Conservation (phyloP, 2,329 filamentous ascomycete species). For the Diaporthe amygdali region DNA sequence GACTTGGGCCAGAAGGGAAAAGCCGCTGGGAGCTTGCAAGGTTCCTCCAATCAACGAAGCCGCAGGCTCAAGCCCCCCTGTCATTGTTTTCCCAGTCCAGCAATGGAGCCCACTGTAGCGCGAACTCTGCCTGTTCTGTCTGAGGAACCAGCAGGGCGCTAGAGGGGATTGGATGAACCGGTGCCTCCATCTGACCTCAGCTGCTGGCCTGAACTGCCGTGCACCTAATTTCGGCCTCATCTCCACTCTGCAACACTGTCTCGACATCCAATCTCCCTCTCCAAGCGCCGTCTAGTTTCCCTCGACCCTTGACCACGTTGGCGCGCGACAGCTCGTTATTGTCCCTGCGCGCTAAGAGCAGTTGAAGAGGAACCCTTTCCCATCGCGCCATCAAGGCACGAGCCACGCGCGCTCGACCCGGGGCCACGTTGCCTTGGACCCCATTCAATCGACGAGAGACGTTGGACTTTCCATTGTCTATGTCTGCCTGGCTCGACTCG, state of each 20-base stretch:
- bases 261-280: neutral
- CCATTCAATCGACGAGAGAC: neutral
- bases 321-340: neutral
- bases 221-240: neutral
- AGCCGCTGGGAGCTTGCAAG: neutral
- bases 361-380: neutral
- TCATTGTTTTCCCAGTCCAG: neutral
- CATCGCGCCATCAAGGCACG: too few species aligned
- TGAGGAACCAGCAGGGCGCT: neutral
- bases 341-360: neutral
- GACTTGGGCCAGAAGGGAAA: neutral
- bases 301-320: neutral
- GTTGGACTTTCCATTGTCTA: too few species aligned
- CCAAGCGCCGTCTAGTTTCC: neutral
- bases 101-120: neutral
- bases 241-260: neutral
- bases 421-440: neutral
- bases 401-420: neutral
- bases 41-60: neutral
- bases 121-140: slow-evolving; percentile 7
- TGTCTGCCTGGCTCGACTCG: neutral
- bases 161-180: slow-evolving; percentile 15
- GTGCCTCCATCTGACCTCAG: neutral
- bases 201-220: neutral
- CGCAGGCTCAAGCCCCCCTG: neutral